Percentiles rank a stretch among this genome's conserved stretches.
phyloP scores from a whole-genome alignment of 805 yeast species.

The Jamesozyma spencerorum region DNA sequence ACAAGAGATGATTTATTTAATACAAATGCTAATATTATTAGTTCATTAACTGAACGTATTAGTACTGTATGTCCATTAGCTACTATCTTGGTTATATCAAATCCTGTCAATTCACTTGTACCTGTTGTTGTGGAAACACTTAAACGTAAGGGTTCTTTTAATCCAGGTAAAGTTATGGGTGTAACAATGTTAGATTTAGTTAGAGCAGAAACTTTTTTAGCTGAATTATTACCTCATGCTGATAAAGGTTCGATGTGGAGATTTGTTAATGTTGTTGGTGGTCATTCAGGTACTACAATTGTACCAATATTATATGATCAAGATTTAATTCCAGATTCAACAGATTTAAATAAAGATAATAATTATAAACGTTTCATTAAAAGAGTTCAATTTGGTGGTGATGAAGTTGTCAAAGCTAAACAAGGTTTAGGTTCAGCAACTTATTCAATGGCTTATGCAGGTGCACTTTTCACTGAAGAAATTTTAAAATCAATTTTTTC shows the following conservation, averaged over 20 bases:
- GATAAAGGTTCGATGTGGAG: slow-evolving; percentile 47
- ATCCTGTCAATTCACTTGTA: slow-evolving; percentile 96
- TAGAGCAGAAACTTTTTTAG: slow-evolving; percentile 79
- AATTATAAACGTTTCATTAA: slow-evolving; percentile 57
- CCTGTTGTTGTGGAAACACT: slow-evolving; percentile 92
- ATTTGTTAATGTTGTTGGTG: slow-evolving; percentile 85
- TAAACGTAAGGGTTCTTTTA: slow-evolving; percentile 75
- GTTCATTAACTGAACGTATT: slow-evolving; percentile 78
- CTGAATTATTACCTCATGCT: slow-evolving; percentile 43
- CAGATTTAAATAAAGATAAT: slow-evolving; percentile 40
- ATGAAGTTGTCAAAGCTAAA: slow-evolving; percentile 89
- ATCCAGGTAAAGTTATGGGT: slow-evolving; percentile 88
- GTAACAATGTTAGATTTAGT: slow-evolving; percentile 90
- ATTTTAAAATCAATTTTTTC: slow-evolving; percentile 37
- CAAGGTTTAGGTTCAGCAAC: slow-evolving; percentile 92
- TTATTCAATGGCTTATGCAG: slow-evolving; percentile 89
- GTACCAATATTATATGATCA: slow-evolving; percentile 87
- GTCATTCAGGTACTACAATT: slow-evolving; percentile 94
- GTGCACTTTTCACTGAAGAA: slow-evolving; percentile 58
- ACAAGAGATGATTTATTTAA: slow-evolving; percentile 94
- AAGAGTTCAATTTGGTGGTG: slow-evolving; percentile 95
- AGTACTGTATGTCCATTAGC: slow-evolving; percentile 82
- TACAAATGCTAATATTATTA: slow-evolving; percentile 91
- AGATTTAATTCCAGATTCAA: slow-evolving; percentile 41
- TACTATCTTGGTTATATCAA: slow-evolving; percentile 70